Evolutionary conservation across 148 eudicot genomes (phyloP).

Genomic region (Silene uniflora): DNA sequence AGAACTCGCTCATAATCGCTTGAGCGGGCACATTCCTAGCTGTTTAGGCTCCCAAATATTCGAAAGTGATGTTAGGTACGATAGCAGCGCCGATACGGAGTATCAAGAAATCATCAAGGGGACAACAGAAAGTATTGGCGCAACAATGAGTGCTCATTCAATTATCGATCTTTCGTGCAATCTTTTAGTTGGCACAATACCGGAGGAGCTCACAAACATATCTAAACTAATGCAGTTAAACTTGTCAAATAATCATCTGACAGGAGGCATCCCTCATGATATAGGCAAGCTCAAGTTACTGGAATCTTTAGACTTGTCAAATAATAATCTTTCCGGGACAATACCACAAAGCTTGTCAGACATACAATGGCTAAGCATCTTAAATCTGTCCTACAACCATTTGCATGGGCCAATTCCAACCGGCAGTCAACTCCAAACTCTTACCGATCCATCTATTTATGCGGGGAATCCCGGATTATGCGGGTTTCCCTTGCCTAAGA

Average conservation of each 20-base stretch:
- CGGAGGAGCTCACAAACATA: slow-evolving; percentile 29
- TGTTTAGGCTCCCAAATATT: slow-evolving; percentile 1
- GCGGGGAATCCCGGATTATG: slow-evolving; percentile 35
- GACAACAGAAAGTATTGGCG: neutral
- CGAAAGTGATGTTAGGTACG: too few species aligned
- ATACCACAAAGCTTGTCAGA: slow-evolving; percentile 23
- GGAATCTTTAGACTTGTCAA: slow-evolving; percentile 22
- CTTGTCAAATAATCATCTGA: slow-evolving; percentile 26
- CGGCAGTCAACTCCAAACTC: slow-evolving; percentile 28
- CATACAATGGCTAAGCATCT: neutral
- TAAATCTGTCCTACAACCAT: slow-evolving; percentile 27
- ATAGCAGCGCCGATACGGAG: neutral
- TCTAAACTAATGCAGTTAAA: neutral
- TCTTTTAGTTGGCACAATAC: slow-evolving; percentile 32
- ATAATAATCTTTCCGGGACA: slow-evolving; percentile 24
- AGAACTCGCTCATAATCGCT: slow-evolving; percentile 1
- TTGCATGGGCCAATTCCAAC: slow-evolving; percentile 31
- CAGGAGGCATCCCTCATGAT: slow-evolving; percentile 21
- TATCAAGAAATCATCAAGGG: slow-evolving; percentile 6
- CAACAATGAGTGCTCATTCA: neutral
- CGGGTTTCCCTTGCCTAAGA: slow-evolving; percentile 29
- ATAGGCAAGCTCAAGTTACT: slow-evolving; percentile 19
- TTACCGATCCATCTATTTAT: slow-evolving; percentile 30
- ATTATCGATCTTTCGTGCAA: slow-evolving; percentile 41
- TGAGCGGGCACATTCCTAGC: slow-evolving; percentile 5